Percentiles rank a stretch among this genome's conserved stretches.
Evolutionary conservation across 2,329 filamentous ascomycete genomes (phyloP).

Genomic region (Pyrenophora teres): DNA sequence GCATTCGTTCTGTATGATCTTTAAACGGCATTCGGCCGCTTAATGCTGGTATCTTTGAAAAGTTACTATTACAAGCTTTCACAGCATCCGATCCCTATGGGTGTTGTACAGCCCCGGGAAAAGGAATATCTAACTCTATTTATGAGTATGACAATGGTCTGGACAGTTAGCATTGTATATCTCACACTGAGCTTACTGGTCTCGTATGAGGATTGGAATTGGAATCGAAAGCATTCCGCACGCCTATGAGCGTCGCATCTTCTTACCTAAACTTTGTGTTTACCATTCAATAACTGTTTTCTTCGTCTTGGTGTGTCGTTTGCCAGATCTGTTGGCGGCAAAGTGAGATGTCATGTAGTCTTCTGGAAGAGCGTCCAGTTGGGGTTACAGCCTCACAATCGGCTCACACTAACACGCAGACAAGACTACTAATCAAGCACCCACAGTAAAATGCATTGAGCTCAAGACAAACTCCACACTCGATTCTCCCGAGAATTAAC

Average conservation of each 20-base stretch:
- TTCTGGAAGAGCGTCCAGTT: no score
- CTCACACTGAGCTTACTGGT: not conserved
- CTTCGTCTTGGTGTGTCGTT: no score
- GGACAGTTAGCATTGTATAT: not conserved
- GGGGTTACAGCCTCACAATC: no score
- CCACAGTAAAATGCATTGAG: no score
- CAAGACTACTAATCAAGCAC: no score
- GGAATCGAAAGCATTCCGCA: constrained; percentile 13
- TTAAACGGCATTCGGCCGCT: not conserved
- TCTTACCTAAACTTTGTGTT: not conserved
- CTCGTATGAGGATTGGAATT: not conserved
- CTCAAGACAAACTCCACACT: not conserved
- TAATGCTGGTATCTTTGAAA: constrained; percentile 2
- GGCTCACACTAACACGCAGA: no score
- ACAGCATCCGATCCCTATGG: not conserved
- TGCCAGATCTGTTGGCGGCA: no score
- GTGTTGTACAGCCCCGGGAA: not conserved
- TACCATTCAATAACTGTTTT: not conserved
- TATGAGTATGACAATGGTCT: not conserved
- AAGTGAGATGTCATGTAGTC: no score
- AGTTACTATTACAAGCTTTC: not conserved
- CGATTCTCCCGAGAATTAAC: no score
- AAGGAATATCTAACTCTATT: not conserved
- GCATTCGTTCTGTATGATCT: not conserved
- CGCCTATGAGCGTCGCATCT: constrained; percentile 1